These are phyloP conservation scores for Penicillium digitatum DNA, from an alignment of 2,329 filamentous ascomycete genomes.

Conservation along the genomic window DNA sequence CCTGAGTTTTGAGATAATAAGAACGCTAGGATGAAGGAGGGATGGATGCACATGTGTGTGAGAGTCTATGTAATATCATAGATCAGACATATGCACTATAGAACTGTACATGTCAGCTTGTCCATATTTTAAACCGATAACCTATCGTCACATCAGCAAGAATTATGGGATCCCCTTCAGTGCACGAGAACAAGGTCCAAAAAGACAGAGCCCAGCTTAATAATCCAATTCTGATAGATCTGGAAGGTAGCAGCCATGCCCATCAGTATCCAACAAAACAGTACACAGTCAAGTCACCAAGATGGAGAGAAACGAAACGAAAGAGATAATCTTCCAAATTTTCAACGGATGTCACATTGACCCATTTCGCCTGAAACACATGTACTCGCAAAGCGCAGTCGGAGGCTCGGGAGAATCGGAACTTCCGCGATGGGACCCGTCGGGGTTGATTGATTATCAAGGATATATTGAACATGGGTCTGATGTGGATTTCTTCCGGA, in stretches of 20 bases:
- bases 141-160: neutral
- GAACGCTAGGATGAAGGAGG: neutral
- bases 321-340: neutral
- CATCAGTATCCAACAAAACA: neutral
- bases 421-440: conserved; percentile 14
- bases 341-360: neutral
- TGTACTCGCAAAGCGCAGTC: neutral
- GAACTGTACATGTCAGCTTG: neutral
- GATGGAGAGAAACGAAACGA: neutral
- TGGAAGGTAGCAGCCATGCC: neutral
- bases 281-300: neutral
- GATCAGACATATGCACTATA: neutral
- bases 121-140: neutral
- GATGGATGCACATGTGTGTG: neutral
- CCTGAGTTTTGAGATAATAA: conserved; percentile 23
- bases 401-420: conserved; percentile 22
- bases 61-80: neutral
- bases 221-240: neutral
- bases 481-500: neutral
- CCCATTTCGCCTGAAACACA: neutral
- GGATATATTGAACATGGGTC: neutral
- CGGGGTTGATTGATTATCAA: conserved; percentile 1
- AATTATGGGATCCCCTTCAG: neutral
- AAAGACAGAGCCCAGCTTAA: neutral
- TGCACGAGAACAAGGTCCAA: neutral